A percentile compares a stretch with the other conserved stretches of the same genome.
Conservation (phyloP, 2,329 filamentous ascomycete species). For the Botrytis medusae region DNA sequence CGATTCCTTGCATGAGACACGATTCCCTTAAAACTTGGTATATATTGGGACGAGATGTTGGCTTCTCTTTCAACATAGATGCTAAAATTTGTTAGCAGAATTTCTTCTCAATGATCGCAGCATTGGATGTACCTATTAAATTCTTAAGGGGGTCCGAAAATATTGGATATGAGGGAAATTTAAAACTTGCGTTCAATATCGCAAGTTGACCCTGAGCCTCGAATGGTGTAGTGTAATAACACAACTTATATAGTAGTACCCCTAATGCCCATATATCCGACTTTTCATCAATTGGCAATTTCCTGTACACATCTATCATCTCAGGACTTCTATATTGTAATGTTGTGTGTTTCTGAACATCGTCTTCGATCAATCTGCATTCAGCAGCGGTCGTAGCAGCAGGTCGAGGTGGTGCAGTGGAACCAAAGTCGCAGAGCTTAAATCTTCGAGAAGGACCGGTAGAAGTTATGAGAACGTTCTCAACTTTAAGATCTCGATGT, state of each 20-base stretch:
- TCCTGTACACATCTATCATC: conserved; percentile 98
- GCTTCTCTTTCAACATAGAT: conserved; percentile 86
- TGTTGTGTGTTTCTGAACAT: conserved; percentile 95
- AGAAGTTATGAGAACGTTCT: conserved; percentile 82
- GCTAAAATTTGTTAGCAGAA: conserved; percentile 49
- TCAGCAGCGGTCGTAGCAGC: conserved; percentile 85
- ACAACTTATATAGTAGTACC: conserved; percentile 94
- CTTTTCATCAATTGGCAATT: conserved; percentile 96
- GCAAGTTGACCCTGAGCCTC: conserved; percentile 97
- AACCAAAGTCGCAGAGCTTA: conserved; percentile 98
- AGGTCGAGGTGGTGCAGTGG: conserved; percentile 77
- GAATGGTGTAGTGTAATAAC: conserved; percentile 98
- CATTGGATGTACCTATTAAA: conserved; percentile 69
- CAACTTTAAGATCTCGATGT: conserved; percentile 94
- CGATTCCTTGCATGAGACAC: conserved; percentile 83
- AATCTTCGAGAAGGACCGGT: conserved; percentile 69
- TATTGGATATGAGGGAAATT: conserved; percentile 80
- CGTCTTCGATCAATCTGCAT: conserved; percentile 90
- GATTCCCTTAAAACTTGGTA: conserved; percentile 88
- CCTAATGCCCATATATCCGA: conserved; percentile 96
- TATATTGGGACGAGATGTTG: conserved; percentile 77
- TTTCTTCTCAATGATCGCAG: neutral
- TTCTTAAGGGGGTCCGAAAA: conserved; percentile 90
- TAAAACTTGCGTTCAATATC: conserved; percentile 93
- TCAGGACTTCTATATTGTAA: conserved; percentile 97